Evolutionary conservation across 805 yeast genomes (phyloP), one percentile per base, ranked within the genome.

Genomic region (Schwanniomyces polymorphus): DNA sequence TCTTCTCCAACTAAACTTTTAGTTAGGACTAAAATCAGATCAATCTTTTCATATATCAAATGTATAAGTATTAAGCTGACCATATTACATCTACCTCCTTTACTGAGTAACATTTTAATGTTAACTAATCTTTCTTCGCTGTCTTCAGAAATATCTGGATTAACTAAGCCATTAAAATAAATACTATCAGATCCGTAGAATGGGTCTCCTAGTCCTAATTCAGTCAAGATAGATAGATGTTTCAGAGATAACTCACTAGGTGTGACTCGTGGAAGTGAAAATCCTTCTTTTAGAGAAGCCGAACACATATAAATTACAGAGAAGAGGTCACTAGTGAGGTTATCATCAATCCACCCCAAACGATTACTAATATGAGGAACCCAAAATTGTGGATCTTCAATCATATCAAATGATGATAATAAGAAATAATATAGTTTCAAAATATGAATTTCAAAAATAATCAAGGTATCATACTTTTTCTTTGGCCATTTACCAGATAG

Each of bases 1-100:
- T 61, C 61, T 41, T 68, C 74, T 10, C 74, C 72, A 9, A 68
- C 73, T 38, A 68, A 53, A 7, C 61, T 55, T 42, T 67, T 68
- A 25, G 63, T 58, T 12, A 58, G 48, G 7, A 67, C 46, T 41
- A 63, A 60, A 4, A 61, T 55, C 44, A 64, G 65, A 50, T 68
- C 74, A 3, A 67, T 41, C 18, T 63, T 52, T 37, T 57, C 53
- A 42, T 66, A 68, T 3, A 65, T 60, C 49, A 66, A 46, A 48
- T 68, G 74, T 5, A 58, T 56, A 31, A 65, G 50, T 29, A 67
- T 46, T 27, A 67, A 52, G 2, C 64, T 52, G 4, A 67, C 65
- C 4, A 63, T 57, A 29, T 56, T 56, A 12, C 57, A 55, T 27
- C 60, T 65, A 6, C 72, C 72, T 46, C 67, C 72, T 38, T 56